Evolutionary conservation across 108 stramenopile species (phyloP).

Genomic region (Fragilariopsis cylindrus): DNA sequence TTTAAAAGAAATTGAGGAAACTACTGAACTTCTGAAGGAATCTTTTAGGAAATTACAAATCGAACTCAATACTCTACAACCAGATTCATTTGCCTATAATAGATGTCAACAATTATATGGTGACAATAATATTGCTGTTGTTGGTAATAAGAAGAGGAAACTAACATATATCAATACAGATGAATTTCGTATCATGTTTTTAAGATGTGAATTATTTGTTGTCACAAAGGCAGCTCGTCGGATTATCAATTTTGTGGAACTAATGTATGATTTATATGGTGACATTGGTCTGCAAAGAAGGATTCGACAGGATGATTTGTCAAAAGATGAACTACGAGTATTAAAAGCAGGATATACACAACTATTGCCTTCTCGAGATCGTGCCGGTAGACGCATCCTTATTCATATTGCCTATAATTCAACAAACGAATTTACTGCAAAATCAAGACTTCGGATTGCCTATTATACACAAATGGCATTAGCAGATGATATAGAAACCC

Average conservation of each 20-base stretch:
- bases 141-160: not conserved
- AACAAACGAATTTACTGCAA: not conserved
- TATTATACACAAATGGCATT: not conserved
- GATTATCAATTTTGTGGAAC: not conserved
- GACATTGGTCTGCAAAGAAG: slow-evolving; percentile 6
- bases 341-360: not conserved
- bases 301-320: not conserved
- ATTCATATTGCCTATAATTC: not conserved
- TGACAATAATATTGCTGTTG: not conserved
- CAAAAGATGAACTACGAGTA: not conserved
- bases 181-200: slow-evolving; percentile 5
- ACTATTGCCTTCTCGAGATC: slow-evolving; percentile 30
- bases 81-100: not conserved
- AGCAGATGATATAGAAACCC: slow-evolving; percentile 16
- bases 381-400: slow-evolving; percentile 29
- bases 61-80: not conserved
- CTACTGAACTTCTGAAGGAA: not conserved
- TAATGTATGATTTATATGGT: not conserved
- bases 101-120: slow-evolving; percentile 5
- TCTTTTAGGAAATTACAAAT: not conserved
- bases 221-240: not conserved
- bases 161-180: slow-evolving; percentile 8
- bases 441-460: not conserved
- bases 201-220: slow-evolving; percentile 4
- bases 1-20: not conserved